A percentile compares a stretch with the other conserved stretches of the same genome.
These are phyloP conservation scores for Phaeolepiota aurea DNA, from an alignment of 768 basidiomycete species.

Conservation along the genomic window DNA sequence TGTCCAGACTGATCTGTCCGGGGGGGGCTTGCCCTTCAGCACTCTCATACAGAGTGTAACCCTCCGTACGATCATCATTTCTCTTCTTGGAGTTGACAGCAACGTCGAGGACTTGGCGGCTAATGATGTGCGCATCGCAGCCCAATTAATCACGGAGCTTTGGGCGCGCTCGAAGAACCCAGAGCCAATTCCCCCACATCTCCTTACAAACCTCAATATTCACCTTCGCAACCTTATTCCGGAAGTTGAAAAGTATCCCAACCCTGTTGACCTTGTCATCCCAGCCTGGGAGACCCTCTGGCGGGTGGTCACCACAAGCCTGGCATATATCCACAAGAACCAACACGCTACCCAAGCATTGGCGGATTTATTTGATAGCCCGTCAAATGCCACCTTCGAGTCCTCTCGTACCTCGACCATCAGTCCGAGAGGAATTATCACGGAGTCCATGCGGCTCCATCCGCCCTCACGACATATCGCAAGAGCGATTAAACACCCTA, in stretches of 20 bases:
- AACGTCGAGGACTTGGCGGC: conserved; percentile 19
- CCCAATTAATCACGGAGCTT: conserved; percentile 32
- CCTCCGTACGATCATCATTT: conserved; percentile 31
- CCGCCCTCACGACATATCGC: conserved; percentile 43
- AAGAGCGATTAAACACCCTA: conserved; percentile 16
- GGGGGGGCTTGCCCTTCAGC: conserved; percentile 18
- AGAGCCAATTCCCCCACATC: conserved; percentile 17
- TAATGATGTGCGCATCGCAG: conserved; percentile 25
- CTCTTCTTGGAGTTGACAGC: conserved; percentile 26
- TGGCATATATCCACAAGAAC: conserved; percentile 27
- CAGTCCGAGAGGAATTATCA: conserved; percentile 27
- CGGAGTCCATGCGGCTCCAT: conserved; percentile 39
- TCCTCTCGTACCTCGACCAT: conserved; percentile 8
- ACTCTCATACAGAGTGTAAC: conserved; percentile 34
- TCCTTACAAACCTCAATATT: conserved; percentile 23
- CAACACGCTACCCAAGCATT: conserved; percentile 19
- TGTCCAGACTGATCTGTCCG: conserved; percentile 15
- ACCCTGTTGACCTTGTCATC: conserved; percentile 44
- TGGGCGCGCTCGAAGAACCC: conserved; percentile 37
- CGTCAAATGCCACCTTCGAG: conserved; percentile 21
- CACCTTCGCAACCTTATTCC: conserved; percentile 34
- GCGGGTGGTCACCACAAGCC: conserved; percentile 42
- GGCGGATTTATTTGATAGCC: conserved; percentile 22
- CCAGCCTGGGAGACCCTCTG: conserved; percentile 58
- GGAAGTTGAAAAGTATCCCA: conserved; percentile 17